phyloP scores from a whole-genome alignment of 352 stramenopile species.

The Pythium chondricola region DNA sequence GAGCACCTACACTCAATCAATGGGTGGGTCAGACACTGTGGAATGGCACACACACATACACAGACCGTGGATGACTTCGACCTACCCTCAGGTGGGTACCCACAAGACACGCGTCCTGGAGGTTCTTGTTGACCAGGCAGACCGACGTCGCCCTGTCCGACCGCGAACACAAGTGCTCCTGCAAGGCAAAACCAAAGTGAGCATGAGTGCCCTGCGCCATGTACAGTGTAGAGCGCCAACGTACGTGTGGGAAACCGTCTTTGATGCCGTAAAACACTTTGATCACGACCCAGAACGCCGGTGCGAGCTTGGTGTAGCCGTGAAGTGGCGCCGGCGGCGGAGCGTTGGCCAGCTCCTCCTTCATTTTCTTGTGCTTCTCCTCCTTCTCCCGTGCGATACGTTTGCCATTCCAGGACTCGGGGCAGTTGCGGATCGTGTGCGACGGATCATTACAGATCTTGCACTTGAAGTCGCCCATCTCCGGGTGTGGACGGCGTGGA shows the following conservation, averaged over 20 bases:
- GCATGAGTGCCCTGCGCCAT: no score
- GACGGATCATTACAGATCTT: conserved; percentile 17
- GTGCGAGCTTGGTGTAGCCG: conserved; percentile 42
- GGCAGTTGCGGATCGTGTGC: conserved; percentile 37
- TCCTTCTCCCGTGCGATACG: conserved; percentile 17
- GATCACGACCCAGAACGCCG: conserved; percentile 53
- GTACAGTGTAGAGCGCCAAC: background rate
- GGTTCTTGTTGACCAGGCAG: conserved; percentile 48
- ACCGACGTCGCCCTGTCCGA: conserved; percentile 62
- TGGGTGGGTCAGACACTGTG: background rate
- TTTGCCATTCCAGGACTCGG: conserved; percentile 27
- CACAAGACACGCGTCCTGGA: conserved; percentile 46
- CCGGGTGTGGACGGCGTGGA: conserved; percentile 13
- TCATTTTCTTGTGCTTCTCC: conserved; percentile 12
- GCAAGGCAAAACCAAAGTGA: no score
- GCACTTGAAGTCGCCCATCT: conserved; percentile 25
- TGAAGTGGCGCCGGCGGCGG: conserved; percentile 22
- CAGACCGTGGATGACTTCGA: background rate
- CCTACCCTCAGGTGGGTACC: conserved; percentile 40
- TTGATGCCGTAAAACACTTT: conserved; percentile 58
- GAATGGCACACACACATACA: background rate
- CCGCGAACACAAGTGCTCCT: conserved; percentile 56
- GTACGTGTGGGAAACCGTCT: conserved; percentile 46
- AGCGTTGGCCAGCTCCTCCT: conserved; percentile 7
- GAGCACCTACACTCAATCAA: conserved; percentile 40